Evolutionary conservation across 257 asterid species (phyloP).

Genomic region (Scutellaria galericulata): DNA sequence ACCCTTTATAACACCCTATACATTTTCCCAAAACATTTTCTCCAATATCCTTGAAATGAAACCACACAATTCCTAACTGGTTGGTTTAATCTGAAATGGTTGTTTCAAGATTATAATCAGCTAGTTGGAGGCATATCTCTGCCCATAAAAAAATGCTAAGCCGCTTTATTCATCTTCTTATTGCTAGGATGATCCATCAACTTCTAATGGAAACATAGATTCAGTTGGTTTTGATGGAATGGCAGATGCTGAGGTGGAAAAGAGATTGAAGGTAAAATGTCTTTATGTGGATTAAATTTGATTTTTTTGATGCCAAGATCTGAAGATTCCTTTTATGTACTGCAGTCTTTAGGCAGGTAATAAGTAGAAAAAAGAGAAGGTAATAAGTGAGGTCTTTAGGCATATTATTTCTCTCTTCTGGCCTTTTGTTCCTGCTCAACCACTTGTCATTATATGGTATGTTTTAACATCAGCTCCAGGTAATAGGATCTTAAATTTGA

Average conservation of each 20-base stretch:
- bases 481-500: constrained; percentile 1
- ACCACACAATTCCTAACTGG: background rate
- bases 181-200: constrained; percentile 74
- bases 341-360: constrained; percentile 8
- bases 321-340: background rate
- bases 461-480: constrained; percentile 5
- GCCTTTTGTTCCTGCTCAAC: constrained; percentile 14
- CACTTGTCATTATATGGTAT: background rate
- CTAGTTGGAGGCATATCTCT: constrained; percentile 4
- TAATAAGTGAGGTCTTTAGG: background rate
- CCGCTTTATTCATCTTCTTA: constrained; percentile 27
- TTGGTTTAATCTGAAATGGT: background rate
- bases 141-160: constrained; percentile 12
- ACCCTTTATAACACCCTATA: background rate
- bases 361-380: background rate
- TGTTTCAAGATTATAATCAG: constrained; percentile 16
- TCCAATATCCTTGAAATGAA: background rate
- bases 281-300: constrained; percentile 25
- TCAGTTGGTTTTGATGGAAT: constrained; percentile 77
- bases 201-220: constrained; percentile 75
- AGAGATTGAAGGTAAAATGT: constrained; percentile 79
- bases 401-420: constrained; percentile 6
- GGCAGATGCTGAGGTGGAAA: constrained; percentile 85
- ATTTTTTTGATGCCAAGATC: constrained; percentile 27
- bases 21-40: background rate